These are phyloP conservation scores for Fusarium mundagurra DNA, from an alignment of 2,329 filamentous ascomycete species.

Conservation along the genomic window DNA sequence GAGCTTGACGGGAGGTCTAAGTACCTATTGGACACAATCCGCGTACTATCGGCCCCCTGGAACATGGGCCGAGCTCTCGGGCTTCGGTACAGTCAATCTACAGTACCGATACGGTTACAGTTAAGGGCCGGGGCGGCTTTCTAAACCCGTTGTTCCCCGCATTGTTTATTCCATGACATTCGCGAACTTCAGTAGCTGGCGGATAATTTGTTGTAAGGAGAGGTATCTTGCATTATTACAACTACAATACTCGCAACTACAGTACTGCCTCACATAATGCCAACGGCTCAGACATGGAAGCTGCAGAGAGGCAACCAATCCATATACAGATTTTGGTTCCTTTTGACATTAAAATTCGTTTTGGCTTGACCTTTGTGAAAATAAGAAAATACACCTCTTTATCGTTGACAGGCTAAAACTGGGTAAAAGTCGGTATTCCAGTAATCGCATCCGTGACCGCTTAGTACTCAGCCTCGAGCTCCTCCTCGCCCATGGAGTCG, in stretches of 20 bases:
- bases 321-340: conserved; percentile 47
- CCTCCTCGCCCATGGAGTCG: conserved; percentile 90
- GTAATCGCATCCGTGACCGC: conserved; percentile 35
- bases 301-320: conserved; percentile 8
- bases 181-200: not conserved
- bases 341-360: conserved; percentile 52
- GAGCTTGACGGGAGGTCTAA: conserved; percentile 21
- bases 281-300: conserved; percentile 24
- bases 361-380: conserved; percentile 48
- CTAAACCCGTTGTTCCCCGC: conserved; percentile 22
- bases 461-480: conserved; percentile 93
- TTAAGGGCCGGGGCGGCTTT: not conserved
- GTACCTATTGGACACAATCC: conserved; percentile 28
- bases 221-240: conserved; percentile 31
- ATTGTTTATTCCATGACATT: not conserved
- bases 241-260: conserved; percentile 34
- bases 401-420: conserved; percentile 45
- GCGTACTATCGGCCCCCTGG: conserved; percentile 46
- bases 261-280: conserved; percentile 17
- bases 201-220: not conserved
- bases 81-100: conserved; percentile 5
- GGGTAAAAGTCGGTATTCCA: conserved; percentile 38
- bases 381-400: conserved; percentile 53
- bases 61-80: conserved; percentile 36
- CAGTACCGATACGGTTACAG: conserved; percentile 7